A percentile compares a stretch with the other conserved stretches of the same genome.
phyloP scores from a whole-genome alignment of 495 filamentous ascomycete species.

The Penicillium argentinense region DNA sequence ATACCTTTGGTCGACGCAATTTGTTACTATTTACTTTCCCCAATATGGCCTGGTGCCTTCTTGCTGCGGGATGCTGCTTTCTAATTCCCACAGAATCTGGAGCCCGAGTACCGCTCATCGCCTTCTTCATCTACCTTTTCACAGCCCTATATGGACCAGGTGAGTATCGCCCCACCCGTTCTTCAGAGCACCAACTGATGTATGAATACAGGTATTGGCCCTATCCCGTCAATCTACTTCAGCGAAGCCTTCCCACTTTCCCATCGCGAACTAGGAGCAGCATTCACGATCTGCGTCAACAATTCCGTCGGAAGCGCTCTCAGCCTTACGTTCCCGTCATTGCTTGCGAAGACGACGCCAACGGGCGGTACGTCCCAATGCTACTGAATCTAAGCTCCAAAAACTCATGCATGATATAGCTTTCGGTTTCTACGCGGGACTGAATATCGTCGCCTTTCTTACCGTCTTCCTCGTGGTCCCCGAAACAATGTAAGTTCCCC shows the following conservation, averaged over 20 bases:
- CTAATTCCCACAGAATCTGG: slow-evolving; percentile 51
- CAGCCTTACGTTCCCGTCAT: slow-evolving; percentile 60
- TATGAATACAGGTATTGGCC: slow-evolving; percentile 43
- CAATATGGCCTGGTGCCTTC: slow-evolving; percentile 75
- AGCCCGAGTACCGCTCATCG: slow-evolving; percentile 59
- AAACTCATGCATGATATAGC: slow-evolving; percentile 45
- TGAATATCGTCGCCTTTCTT: slow-evolving; percentile 68
- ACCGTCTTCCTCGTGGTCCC: slow-evolving; percentile 72
- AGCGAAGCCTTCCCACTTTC: slow-evolving; percentile 78
- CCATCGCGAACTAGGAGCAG: slow-evolving; percentile 47
- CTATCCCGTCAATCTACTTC: slow-evolving; percentile 69
- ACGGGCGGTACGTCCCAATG: slow-evolving; percentile 66
- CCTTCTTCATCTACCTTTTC: slow-evolving; percentile 65
- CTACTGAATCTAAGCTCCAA: slow-evolving; percentile 59
- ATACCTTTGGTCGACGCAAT: slow-evolving; percentile 74
- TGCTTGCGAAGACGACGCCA: slow-evolving; percentile 65
- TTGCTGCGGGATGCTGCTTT: slow-evolving; percentile 69
- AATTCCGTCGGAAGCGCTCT: slow-evolving; percentile 11
- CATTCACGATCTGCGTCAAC: slow-evolving; percentile 16
- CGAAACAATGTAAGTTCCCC: slow-evolving; percentile 53
- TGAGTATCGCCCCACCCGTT: slow-evolving; percentile 7
- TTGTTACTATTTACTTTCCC: slow-evolving; percentile 83
- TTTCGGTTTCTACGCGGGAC: slow-evolving; percentile 49
- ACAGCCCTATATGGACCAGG: slow-evolving; percentile 65
- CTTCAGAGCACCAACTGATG: neutral